Percentiles rank a stretch among this genome's conserved stretches.
Conservation (phyloP, 352 stramenopile species). For the Albugo candida region DNA sequence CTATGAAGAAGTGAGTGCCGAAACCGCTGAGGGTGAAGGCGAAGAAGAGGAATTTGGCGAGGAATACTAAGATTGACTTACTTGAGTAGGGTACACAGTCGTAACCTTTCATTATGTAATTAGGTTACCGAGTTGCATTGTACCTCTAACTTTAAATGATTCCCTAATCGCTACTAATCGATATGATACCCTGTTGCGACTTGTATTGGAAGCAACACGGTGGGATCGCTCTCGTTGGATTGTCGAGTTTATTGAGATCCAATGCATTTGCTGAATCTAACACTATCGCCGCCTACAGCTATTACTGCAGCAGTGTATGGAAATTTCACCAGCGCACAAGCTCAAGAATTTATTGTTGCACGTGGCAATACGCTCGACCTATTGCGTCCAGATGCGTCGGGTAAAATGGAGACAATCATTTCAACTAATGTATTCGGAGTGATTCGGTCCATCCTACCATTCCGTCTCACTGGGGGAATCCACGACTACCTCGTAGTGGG, state of each 20-base stretch:
- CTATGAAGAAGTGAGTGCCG: slow-evolving; percentile 98
- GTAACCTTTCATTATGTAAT: too few species aligned
- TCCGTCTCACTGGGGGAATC: slow-evolving; percentile 68
- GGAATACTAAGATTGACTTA: slow-evolving; percentile 73
- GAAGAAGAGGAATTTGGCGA: slow-evolving; percentile 85
- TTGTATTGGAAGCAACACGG: too few species aligned
- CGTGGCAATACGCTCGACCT: slow-evolving; percentile 89
- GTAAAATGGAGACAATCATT: slow-evolving; percentile 58
- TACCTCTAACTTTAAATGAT: too few species aligned
- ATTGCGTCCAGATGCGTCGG: slow-evolving; percentile 57
- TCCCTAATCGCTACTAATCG: too few species aligned
- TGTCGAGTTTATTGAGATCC: background rate
- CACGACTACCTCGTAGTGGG: slow-evolving; percentile 94
- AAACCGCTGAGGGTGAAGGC: slow-evolving; percentile 91
- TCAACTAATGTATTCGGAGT: slow-evolving; percentile 80
- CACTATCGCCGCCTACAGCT: slow-evolving; percentile 62
- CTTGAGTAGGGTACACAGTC: slow-evolving; percentile 1
- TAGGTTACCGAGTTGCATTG: too few species aligned
- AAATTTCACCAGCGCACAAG: slow-evolving; percentile 81
- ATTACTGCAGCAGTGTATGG: slow-evolving; percentile 77
- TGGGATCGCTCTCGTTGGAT: too few species aligned
- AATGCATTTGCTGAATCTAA: slow-evolving; percentile 81
- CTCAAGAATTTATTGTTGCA: slow-evolving; percentile 90
- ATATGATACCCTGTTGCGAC: too few species aligned
- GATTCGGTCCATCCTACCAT: slow-evolving; percentile 81